phyloP scores from a whole-genome alignment of 805 yeast species.

The Kodamaea fukazawae region DNA sequence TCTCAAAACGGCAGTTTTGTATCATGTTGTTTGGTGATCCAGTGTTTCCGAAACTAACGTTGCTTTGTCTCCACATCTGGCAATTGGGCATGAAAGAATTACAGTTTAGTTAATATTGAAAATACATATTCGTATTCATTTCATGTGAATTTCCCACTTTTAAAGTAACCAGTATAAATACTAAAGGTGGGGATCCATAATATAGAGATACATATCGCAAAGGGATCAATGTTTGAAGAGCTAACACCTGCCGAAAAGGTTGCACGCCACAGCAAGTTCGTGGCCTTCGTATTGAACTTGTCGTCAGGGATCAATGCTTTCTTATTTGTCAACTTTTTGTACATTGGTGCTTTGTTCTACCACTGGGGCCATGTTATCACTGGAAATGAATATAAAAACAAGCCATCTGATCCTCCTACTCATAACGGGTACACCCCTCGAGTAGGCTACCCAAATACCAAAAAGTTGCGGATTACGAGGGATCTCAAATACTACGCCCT shows the following conservation, averaged over 20 bases:
- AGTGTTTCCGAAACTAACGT: too few species aligned
- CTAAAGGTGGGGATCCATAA: too few species aligned
- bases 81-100: too few species aligned
- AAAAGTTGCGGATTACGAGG: slow-evolving; percentile 29
- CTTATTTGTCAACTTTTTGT: slow-evolving; percentile 24
- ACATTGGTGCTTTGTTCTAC: slow-evolving; percentile 27
- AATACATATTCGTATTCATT: too few species aligned
- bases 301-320: slow-evolving; percentile 28
- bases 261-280: slow-evolving; percentile 20
- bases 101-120: too few species aligned
- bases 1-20: too few species aligned
- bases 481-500: slow-evolving; percentile 68
- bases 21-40: too few species aligned
- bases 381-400: slow-evolving; percentile 29
- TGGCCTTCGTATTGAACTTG: slow-evolving; percentile 19
- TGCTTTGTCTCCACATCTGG: too few species aligned
- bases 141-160: too few species aligned
- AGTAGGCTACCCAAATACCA: slow-evolving; percentile 34
- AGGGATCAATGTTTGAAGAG: slow-evolving; percentile 11
- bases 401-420: slow-evolving; percentile 20
- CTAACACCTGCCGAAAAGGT: slow-evolving; percentile 23
- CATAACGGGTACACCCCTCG: slow-evolving; percentile 28
- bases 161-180: too few species aligned
- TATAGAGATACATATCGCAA: too few species aligned
- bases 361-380: slow-evolving; percentile 28